Evolutionary conservation across 2,329 filamentous ascomycete genomes (phyloP).

Genomic region (Hypoxylon sp.): DNA sequence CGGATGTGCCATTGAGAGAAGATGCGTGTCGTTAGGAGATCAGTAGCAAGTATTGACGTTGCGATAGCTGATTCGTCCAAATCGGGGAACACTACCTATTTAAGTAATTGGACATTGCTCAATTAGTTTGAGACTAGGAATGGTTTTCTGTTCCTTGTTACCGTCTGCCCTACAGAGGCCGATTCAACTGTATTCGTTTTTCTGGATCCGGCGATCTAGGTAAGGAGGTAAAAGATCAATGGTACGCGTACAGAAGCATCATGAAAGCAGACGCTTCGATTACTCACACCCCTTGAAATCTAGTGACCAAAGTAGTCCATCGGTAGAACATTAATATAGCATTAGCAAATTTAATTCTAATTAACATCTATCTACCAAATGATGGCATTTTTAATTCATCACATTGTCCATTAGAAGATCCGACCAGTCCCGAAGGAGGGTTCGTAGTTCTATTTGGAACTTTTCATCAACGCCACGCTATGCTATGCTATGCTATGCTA

Average conservation of each 20-base stretch:
- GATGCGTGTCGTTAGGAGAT: no score
- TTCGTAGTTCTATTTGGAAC: not conserved
- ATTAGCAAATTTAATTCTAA: not conserved
- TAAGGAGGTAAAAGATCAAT: not conserved
- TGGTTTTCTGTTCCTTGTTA: not conserved
- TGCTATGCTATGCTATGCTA: conserved; percentile 26
- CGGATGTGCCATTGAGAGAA: not conserved
- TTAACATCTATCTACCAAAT: not conserved
- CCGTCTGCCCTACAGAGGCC: not conserved
- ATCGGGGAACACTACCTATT: not conserved
- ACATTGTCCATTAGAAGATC: not conserved
- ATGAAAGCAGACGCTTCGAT: not conserved
- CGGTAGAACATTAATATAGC: not conserved
- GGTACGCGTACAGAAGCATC: not conserved
- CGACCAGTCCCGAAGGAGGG: not conserved
- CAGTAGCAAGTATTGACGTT: not conserved
- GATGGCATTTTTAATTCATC: not conserved
- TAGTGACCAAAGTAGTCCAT: not conserved
- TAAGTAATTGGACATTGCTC: not conserved
- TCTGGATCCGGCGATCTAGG: not conserved
- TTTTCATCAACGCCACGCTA: conserved; percentile 21
- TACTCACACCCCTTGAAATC: not conserved
- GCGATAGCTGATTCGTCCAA: conserved; percentile 8
- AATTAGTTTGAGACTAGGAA: not conserved
- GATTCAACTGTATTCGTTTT: not conserved